Conservation (phyloP, 176 grass and related monocot genomes). For the Zoysia japonica region DNA sequence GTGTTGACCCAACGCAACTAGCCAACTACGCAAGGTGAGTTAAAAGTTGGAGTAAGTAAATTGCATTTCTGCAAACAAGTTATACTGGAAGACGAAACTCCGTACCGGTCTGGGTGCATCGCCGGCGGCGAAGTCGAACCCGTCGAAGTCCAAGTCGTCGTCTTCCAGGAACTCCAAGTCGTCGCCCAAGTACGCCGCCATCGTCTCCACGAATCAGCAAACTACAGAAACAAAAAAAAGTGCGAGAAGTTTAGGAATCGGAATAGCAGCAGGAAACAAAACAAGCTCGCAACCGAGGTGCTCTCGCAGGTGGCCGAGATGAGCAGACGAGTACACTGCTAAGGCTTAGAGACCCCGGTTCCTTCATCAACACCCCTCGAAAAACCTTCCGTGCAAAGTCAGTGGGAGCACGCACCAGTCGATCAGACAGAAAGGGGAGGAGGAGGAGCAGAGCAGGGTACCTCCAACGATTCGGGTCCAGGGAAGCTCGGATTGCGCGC, state of each 20-base stretch:
- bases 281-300: neutral
- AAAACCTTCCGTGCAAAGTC: neutral
- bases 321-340: neutral
- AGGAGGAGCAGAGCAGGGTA: neutral
- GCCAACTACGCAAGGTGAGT: too few species aligned
- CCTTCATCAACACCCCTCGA: neutral
- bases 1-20: neutral
- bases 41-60: too few species aligned
- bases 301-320: neutral
- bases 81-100: neutral
- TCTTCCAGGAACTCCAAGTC: slow-evolving; percentile 25
- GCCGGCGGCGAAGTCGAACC: neutral
- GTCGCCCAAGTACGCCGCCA: slow-evolving; percentile 16
- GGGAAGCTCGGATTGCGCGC: neutral
- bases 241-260: too few species aligned
- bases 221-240: neutral
- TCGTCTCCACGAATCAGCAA: neutral
- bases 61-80: neutral
- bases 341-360: too few species aligned
- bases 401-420: neutral
- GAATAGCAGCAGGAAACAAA: neutral
- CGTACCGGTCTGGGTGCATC: neutral
- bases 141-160: neutral
- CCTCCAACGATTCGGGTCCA: neutral
- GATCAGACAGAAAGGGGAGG: neutral